Base-by-base conservation (phyloP, 495 filamentous ascomycete genomes). In the Aspergillus nidulans region DNA sequence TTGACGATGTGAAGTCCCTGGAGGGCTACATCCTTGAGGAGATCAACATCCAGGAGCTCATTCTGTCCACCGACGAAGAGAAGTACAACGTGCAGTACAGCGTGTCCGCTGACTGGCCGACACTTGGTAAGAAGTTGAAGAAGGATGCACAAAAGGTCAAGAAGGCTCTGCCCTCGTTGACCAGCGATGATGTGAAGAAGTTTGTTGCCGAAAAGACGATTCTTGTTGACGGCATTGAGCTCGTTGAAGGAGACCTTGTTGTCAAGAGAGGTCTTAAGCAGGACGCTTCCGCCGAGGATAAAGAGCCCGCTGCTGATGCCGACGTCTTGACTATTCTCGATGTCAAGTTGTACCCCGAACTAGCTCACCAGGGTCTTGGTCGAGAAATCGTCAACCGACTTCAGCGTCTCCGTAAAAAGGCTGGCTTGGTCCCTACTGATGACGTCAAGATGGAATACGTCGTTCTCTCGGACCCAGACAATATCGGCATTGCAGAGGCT, bases 61-160 rank as follows among this genome's bases (percentile, higher is more conserved):
- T 95, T 25, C 77, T 97, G 49, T 87, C 90, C 1, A 84, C 84
- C 6, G 90, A 98, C 55, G 95, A 97, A 72, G 85, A 81, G 36
- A 89, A 85, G 62, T 96, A 97, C 75, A 86, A 89, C 42, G 91
- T 98, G 18, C 87, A 92, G 62, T 96, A 96, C 75, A 88, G 85
- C 53, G 88, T 89, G 39, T 78, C 78, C 25, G 94, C 90, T 8
- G 94, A 98, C 71, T 97, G 92, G 89, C 87, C 92, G 1, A 89
- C 86, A 0, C 80, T 98, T 32, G 94, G 94, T 55, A 96, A 96
- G 82, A 97, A 97, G 74, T 78, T 97, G 49, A 95, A 90, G 80
- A 97, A 95, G 74, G 94, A 92, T 62, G 88, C 86, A 47, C 83
- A 84, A 59, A 90, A 84, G 69, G 91, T 97, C 50, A 92, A 91